Conservation (phyloP, 805 yeast species). For the Yamadazyma laniorum region DNA sequence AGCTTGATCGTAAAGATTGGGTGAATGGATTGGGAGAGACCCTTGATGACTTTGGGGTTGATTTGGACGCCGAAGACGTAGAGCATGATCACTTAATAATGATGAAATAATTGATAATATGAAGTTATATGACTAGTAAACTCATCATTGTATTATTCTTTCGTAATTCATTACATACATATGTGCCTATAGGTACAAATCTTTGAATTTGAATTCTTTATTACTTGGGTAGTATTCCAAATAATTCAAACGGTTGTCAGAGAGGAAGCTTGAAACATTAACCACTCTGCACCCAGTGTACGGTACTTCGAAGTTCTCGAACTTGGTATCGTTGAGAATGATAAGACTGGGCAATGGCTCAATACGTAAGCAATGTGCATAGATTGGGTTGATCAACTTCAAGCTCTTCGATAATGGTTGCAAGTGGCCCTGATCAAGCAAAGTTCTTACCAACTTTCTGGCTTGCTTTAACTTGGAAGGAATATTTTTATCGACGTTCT, state of each 20-base stretch:
- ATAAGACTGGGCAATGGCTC: constrained; percentile 72
- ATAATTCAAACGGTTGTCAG: constrained; percentile 50
- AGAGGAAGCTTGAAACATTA: constrained; percentile 62
- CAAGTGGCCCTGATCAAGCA: constrained; percentile 83
- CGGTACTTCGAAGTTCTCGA: constrained; percentile 69
- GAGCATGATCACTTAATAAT: constrained; percentile 13
- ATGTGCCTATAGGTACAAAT: constrained; percentile 14
- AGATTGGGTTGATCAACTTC: constrained; percentile 67
- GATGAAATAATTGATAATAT: too few relatives aligned
- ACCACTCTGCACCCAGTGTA: constrained; percentile 81
- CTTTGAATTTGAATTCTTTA: constrained; percentile 30
- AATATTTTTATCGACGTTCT: constrained; percentile 19
- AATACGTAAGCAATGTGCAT: constrained; percentile 65
- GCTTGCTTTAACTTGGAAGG: constrained; percentile 55
- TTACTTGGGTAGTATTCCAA: constrained; percentile 69
- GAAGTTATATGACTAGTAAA: too few relatives aligned
- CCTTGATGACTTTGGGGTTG: constrained; percentile 86
- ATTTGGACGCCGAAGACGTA: constrained; percentile 56
- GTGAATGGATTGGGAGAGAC: constrained; percentile 79
- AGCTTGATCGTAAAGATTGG: constrained; percentile 54
- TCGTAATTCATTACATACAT: constrained; percentile 3
- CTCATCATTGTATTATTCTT: too few relatives aligned
- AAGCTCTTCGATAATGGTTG: constrained; percentile 70
- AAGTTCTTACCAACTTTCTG: constrained; percentile 70
- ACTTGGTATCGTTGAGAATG: constrained; percentile 66